Evolutionary conservation across 2,329 filamentous ascomycete species (phyloP), one percentile per base, ranked within the genome.

Genomic region (Hirsutella minnesotensis): DNA sequence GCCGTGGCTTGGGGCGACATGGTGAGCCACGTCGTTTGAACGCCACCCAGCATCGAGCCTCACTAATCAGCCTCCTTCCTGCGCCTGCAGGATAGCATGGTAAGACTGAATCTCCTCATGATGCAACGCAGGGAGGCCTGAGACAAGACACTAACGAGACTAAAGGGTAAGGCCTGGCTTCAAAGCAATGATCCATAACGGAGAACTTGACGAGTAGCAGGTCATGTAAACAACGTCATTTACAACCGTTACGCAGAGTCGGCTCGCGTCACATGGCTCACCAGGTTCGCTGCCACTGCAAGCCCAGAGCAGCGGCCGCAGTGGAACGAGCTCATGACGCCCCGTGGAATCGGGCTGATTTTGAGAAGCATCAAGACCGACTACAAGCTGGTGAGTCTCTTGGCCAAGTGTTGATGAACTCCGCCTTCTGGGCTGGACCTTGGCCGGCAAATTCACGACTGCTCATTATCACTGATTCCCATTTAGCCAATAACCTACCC

Each of bases 181-280:
- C 16, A n/a, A 18, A 18, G 16, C n/a, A 35, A 18, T 35, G 33
- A 19, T 9, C n/a, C 9, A 16, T 16, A 8, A 18, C 15, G 15
- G 3, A 9, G 5, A 15, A 19, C n/a, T 33, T 50, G 44, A 49
- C 36, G 5, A 2, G 3, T 9, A 21, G 15, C 29, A 62, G 58
- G 56, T 8, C 87, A 95, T 60, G 83, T 95, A 39, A 95, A 94
- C 59, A 94, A 94, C 53, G 80, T 89, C 48, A 77, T 76, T 50
- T 94, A 94, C 61, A 80, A 84, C 52, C 76, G 83, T 47, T 94
- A 86, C 59, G 87, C 87, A 30, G 89, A 95, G 60, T 81, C 82
- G 5, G 81, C 80, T 4, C 75, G 89, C 30, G 75, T 90, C 27
- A 86, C 88, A 54, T 94, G 85, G 82, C 72, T 80, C 21, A 69